phyloP scores from a whole-genome alignment of 1,139 yeast genomes.

The Tardiomyces blankii region DNA sequence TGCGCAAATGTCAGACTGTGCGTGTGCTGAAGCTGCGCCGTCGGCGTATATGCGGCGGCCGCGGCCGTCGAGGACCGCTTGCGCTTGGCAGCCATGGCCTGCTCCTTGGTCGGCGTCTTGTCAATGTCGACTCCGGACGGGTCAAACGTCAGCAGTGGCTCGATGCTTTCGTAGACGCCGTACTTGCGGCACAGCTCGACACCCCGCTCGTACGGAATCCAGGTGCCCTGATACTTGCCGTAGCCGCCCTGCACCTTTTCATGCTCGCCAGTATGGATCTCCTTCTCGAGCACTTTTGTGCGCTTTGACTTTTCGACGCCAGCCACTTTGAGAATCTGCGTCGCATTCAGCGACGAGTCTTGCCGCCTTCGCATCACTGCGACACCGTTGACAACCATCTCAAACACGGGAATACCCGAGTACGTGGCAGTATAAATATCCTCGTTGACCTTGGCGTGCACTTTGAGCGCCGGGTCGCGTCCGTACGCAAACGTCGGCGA shows the following conservation, averaged over 20 bases:
- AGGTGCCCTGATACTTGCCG: conserved; percentile 95
- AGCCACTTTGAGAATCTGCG: conserved; percentile 90
- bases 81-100: conserved; percentile 31
- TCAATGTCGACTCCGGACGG: conserved; percentile 39
- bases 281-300: conserved; percentile 83
- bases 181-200: conserved; percentile 50
- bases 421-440: conserved; percentile 20
- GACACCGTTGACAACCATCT: conserved; percentile 66
- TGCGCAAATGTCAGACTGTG: conserved; percentile 5
- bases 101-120: conserved; percentile 51
- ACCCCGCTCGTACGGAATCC: conserved; percentile 74
- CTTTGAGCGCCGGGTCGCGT: not conserved
- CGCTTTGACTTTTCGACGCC: conserved; percentile 91
- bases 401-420: conserved; percentile 64
- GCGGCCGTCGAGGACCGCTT: conserved; percentile 12
- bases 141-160: conserved; percentile 54
- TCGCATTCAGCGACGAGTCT: conserved; percentile 97
- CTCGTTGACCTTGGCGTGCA: not conserved
- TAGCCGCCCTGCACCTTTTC: conserved; percentile 97
- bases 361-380: conserved; percentile 87
- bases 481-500: not conserved
- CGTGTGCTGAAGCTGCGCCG: not conserved
- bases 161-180: conserved; percentile 49
- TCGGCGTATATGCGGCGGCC: not conserved
- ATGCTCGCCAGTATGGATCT: conserved; percentile 75